A percentile compares a stretch with the other conserved stretches of the same genome.
These are phyloP conservation scores for Closterium sp. DNA, from an alignment of 139 green algal genomes.

Conservation along the genomic window DNA sequence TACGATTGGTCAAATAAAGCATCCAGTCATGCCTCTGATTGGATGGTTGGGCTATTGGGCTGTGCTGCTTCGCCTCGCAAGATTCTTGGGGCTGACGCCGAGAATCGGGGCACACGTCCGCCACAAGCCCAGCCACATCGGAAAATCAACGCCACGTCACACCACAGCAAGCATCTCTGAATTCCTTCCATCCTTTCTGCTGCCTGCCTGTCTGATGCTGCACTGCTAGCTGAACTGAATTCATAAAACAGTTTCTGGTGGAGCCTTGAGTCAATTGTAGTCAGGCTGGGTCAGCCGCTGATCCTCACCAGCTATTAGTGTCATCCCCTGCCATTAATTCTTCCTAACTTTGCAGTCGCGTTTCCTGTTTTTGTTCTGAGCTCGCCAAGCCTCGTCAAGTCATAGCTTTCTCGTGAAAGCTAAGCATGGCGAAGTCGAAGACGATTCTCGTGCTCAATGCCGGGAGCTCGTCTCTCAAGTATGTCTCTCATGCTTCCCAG, in stretches of 20 bases:
- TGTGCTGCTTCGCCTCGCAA: neutral
- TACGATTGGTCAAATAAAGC: neutral
- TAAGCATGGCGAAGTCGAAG: neutral
- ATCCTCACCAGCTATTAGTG: too few relatives aligned
- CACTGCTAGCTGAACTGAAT: too few relatives aligned
- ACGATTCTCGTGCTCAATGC: constrained; percentile 34
- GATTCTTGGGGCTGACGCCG: neutral
- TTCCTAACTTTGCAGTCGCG: neutral
- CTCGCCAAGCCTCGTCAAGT: neutral
- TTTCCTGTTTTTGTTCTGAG: neutral
- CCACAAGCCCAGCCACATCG: neutral
- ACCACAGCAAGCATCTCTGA: neutral
- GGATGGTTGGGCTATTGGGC: neutral
- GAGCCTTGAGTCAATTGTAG: neutral
- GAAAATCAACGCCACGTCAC: neutral
- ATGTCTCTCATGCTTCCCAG: neutral
- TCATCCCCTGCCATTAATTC: neutral
- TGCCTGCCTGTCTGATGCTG: neutral
- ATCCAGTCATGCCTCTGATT: neutral
- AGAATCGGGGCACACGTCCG: neutral
- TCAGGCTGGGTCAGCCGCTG: neutral
- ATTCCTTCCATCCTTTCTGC: neutral
- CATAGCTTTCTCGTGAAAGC: neutral
- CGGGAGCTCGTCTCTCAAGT: constrained; percentile 41
- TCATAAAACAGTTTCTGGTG: neutral